Conservation (phyloP, 1,284 basidiomycete genomes). For the Apiotrichum porosum region DNA sequence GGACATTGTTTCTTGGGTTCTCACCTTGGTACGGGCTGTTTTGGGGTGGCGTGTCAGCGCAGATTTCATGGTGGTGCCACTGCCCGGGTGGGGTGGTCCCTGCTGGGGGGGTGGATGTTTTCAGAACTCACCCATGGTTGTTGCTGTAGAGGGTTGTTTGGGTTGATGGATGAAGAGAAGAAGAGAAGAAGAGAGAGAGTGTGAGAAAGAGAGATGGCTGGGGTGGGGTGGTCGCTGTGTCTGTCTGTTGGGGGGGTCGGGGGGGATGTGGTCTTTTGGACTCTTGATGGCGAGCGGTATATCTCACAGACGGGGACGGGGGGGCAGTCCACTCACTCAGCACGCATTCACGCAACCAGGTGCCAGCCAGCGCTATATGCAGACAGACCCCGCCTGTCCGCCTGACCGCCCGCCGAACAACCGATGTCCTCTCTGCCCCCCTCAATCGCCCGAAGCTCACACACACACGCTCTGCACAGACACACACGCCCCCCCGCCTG, state of each 20-base stretch:
- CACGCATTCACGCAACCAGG: not conserved
- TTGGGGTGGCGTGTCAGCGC: not conserved
- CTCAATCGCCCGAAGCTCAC: too few relatives aligned
- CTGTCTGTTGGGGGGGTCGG: not conserved
- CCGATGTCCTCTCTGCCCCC: too few relatives aligned
- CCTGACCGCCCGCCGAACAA: too few relatives aligned
- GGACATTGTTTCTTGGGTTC: not conserved
- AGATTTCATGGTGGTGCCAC: not conserved
- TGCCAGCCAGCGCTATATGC: too few relatives aligned
- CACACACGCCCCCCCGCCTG: not conserved
- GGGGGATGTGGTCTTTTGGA: not conserved
- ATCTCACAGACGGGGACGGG: not conserved
- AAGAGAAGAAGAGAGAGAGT: not conserved
- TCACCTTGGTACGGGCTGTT: conserved; percentile 22
- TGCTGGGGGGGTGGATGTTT: not conserved
- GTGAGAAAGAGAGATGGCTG: not conserved
- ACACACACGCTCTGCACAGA: too few relatives aligned
- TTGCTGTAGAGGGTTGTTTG: not conserved
- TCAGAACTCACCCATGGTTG: not conserved
- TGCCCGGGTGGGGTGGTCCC: too few relatives aligned
- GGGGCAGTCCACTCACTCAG: not conserved
- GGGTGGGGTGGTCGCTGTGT: not conserved
- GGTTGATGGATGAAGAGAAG: not conserved
- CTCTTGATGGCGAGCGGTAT: not conserved
- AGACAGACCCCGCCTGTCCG: too few relatives aligned